Conservation (phyloP, 2,329 filamentous ascomycete genomes). For the Beauveria medogensis region DNA sequence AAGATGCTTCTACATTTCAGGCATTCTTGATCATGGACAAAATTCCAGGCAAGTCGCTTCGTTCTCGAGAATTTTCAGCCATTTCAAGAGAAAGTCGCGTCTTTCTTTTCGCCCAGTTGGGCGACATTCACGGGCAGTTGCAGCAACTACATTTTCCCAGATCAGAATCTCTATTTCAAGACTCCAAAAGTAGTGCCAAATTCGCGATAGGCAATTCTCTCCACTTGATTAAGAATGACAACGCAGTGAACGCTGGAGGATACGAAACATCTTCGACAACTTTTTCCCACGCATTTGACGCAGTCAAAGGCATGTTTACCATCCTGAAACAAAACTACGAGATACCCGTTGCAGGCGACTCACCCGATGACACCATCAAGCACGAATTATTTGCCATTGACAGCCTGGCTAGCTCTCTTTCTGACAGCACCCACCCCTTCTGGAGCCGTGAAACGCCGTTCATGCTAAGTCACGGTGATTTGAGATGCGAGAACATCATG, state of each 20-base stretch:
- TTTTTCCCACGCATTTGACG: not conserved
- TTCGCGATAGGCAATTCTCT: not conserved
- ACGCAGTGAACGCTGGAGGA: not conserved
- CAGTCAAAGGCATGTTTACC: not conserved
- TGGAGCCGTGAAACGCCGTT: not conserved
- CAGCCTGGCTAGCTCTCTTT: not conserved
- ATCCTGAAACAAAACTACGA: not conserved
- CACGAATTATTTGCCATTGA: not conserved
- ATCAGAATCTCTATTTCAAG: not conserved
- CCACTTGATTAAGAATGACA: not conserved
- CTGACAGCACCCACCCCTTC: not conserved
- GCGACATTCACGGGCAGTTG: not conserved
- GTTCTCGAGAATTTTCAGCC: not conserved
- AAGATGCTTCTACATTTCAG: not conserved
- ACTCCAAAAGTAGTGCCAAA: not conserved
- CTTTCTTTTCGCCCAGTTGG: not conserved
- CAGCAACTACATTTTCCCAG: not conserved
- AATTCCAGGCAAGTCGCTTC: not conserved
- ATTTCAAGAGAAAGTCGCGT: not conserved
- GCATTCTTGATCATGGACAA: not conserved
- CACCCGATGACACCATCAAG: not conserved
- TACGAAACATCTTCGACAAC: not conserved
- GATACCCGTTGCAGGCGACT: not conserved
- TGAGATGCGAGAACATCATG: not conserved
- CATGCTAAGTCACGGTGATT: not conserved